These are phyloP conservation scores for Skeletonema potamos DNA, from an alignment of 108 stramenopile species.

Conservation along the genomic window DNA sequence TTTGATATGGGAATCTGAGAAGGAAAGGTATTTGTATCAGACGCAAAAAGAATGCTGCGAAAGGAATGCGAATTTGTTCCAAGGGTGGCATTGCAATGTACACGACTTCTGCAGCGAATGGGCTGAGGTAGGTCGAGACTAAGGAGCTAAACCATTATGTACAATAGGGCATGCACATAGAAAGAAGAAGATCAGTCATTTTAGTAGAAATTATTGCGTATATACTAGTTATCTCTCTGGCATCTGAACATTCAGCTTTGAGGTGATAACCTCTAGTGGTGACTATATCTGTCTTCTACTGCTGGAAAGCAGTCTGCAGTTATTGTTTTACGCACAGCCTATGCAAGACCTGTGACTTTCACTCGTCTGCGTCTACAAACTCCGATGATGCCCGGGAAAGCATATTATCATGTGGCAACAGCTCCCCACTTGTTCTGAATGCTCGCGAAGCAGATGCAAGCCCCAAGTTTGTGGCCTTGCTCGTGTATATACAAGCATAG, in stretches of 20 bases:
- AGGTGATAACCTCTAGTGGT: background rate
- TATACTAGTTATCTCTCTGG: too few species aligned
- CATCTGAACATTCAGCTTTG: too few species aligned
- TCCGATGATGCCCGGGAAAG: slow-evolving; percentile 29
- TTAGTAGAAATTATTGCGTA: too few species aligned
- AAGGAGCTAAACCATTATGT: background rate
- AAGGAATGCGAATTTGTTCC: background rate
- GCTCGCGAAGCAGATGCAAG: slow-evolving; percentile 55
- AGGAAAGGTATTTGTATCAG: background rate
- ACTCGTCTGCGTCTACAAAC: slow-evolving; percentile 23
- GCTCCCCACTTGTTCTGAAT: slow-evolving; percentile 73
- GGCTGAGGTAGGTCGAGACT: background rate
- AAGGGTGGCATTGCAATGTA: background rate
- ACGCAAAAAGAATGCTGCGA: background rate
- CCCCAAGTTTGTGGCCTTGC: slow-evolving; percentile 89
- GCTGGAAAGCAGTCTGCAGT: too few species aligned
- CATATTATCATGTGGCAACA: slow-evolving; percentile 74
- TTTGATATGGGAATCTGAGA: background rate
- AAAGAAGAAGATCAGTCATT: background rate
- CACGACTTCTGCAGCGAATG: background rate
- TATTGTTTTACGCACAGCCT: too few species aligned
- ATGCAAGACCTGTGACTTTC: background rate
- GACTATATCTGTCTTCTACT: too few species aligned
- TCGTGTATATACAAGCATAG: slow-evolving; percentile 95
- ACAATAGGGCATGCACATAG: background rate